phyloP scores from a whole-genome alignment of 2,329 filamentous ascomycete species.

The Aspergillus hortae region DNA sequence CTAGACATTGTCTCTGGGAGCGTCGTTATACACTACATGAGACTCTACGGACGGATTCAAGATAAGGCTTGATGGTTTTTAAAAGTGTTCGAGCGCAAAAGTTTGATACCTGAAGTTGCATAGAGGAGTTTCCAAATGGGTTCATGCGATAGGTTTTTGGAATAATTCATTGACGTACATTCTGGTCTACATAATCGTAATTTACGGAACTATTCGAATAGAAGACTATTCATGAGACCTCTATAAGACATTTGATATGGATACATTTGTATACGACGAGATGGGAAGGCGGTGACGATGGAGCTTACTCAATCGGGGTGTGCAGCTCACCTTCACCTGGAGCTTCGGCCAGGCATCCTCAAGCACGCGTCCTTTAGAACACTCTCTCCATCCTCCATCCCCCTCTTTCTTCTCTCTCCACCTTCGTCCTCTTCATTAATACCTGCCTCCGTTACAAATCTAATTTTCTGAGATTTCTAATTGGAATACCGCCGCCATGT shows the following conservation, averaged over 20 bases:
- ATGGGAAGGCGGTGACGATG: conserved; percentile 29
- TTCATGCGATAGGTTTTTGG: background rate
- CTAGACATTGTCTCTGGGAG: background rate
- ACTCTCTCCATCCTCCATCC: conserved; percentile 20
- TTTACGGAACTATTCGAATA: background rate
- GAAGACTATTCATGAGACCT: background rate
- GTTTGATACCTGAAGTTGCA: conserved; percentile 10
- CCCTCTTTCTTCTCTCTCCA: conserved; percentile 15
- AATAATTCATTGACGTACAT: background rate
- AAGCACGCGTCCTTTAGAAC: conserved; percentile 30
- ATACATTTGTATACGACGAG: background rate
- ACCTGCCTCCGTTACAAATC: conserved; percentile 3
- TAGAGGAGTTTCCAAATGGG: conserved; percentile 4
- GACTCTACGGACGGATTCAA: background rate
- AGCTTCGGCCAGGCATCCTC: conserved; percentile 36
- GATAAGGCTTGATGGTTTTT: background rate
- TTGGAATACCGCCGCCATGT: conserved; percentile 35
- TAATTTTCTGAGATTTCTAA: conserved; percentile 12
- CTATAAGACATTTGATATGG: background rate
- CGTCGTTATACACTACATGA: background rate
- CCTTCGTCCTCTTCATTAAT: conserved; percentile 6
- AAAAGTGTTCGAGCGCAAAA: conserved; percentile 11
- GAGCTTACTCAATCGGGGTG: conserved; percentile 27
- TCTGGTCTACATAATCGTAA: background rate
- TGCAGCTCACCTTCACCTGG: conserved; percentile 16